Conservation (phyloP, 1,284 basidiomycete species). For the Porogramme epimiltina region DNA sequence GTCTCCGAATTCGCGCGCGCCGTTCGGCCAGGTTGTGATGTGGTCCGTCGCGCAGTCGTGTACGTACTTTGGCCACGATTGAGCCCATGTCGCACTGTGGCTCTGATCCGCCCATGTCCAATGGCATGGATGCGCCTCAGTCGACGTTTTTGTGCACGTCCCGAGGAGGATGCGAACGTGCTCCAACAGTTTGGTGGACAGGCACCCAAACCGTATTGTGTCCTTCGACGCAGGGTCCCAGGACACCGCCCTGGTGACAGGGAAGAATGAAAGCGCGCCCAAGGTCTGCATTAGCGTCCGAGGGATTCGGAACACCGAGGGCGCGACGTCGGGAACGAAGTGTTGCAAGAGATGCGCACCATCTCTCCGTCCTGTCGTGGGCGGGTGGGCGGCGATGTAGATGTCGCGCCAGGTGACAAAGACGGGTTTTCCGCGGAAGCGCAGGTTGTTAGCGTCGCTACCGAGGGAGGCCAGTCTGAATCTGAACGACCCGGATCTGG, state of each 20-base stretch:
- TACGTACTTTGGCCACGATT: no score
- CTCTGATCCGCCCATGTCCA: no score
- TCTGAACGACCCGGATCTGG: no score
- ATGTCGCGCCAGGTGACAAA: no score
- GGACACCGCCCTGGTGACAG: background rate
- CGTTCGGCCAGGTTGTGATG: background rate
- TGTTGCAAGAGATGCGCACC: no score
- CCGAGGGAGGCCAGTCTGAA: no score
- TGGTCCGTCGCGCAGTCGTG: background rate
- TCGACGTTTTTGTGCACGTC: background rate
- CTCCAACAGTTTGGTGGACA: background rate
- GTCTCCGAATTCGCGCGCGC: background rate
- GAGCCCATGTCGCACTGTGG: background rate
- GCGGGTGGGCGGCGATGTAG: no score
- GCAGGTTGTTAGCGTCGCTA: no score
- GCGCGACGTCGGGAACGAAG: no score
- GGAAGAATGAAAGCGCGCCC: background rate
- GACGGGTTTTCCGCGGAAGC: no score
- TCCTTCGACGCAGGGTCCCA: no score
- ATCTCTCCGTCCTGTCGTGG: no score
- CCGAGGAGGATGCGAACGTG: background rate
- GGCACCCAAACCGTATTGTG: background rate
- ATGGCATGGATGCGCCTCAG: background rate
- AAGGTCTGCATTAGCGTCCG: background rate
- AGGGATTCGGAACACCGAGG: background rate